These are phyloP conservation scores for Syzygium aqueum DNA, from an alignment of 345 rosid species.

Conservation along the genomic window DNA sequence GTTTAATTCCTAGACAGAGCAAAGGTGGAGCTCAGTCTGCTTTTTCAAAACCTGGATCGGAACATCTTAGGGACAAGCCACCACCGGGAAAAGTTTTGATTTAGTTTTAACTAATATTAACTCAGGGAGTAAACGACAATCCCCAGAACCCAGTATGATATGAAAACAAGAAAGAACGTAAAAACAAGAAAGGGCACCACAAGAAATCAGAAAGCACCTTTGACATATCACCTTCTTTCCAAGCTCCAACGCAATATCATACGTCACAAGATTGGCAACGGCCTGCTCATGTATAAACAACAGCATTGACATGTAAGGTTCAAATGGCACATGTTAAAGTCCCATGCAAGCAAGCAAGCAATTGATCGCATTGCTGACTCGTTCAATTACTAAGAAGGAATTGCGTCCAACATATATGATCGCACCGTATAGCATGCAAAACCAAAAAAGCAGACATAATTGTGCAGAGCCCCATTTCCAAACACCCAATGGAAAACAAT, in stretches of 20 bases:
- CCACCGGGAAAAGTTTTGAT: not conserved
- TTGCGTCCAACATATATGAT: not conserved
- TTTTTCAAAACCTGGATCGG: not conserved
- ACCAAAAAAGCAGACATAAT: not conserved
- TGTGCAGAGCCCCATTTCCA: not conserved
- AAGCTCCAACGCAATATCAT: conserved; percentile 78
- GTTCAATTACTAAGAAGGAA: not conserved
- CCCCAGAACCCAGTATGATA: not conserved
- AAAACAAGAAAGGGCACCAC: not conserved
- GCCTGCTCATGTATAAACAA: conserved; percentile 25
- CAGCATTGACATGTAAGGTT: not conserved
- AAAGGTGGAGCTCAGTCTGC: not conserved
- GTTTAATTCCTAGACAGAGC: not conserved
- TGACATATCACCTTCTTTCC: conserved; percentile 92
- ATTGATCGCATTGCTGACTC: not conserved
- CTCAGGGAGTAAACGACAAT: not conserved
- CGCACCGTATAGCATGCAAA: not conserved
- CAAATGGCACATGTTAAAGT: not conserved
- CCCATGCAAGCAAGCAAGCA: not conserved
- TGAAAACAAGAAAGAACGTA: not conserved
- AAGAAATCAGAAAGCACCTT: conserved; percentile 34
- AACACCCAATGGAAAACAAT: not conserved
- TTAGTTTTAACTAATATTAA: not conserved
- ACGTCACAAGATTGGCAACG: conserved; percentile 79
- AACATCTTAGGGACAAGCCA: not conserved